A percentile compares a stretch with the other conserved stretches of the same genome.
Evolutionary conservation across 371 early-diverging fungal genomes (phyloP).

Genomic region (Mucor sp.): DNA sequence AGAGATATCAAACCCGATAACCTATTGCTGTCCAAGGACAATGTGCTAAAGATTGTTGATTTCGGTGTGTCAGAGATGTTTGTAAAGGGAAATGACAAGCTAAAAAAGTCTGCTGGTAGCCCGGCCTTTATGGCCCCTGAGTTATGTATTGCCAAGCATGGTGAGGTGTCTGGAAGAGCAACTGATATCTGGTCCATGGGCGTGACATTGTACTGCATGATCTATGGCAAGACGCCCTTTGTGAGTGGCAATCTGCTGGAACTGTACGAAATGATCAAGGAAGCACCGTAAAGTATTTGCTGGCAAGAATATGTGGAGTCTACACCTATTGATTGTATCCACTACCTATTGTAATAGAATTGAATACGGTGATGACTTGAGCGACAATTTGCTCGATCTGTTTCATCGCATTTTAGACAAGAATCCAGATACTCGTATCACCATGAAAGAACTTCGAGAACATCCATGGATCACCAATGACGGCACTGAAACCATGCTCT

Average conservation of each 20-base stretch:
- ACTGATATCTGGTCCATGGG: conserved; percentile 99
- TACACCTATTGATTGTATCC: background rate
- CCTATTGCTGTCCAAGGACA: conserved; percentile 82
- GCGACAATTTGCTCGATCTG: conserved; percentile 59
- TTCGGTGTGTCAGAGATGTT: conserved; percentile 94
- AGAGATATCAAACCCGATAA: conserved; percentile 98
- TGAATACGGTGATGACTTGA: conserved; percentile 1
- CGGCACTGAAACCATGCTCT: conserved; percentile 65
- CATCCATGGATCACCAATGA: conserved; percentile 89
- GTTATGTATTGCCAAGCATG: conserved; percentile 38
- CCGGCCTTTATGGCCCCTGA: conserved; percentile 64
- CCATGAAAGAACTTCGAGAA: conserved; percentile 73
- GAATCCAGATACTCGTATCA: conserved; percentile 78
- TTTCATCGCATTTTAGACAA: conserved; percentile 78
- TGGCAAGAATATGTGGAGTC: background rate
- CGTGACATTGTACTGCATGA: conserved; percentile 92
- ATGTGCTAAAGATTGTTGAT: conserved; percentile 95
- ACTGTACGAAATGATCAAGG: conserved; percentile 74
- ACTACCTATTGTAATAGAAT: conserved; percentile 7
- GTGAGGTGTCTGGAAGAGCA: conserved; percentile 71
- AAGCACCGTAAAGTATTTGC: conserved; percentile 41
- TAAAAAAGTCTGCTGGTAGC: conserved; percentile 80
- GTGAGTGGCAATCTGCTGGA: conserved; percentile 70
- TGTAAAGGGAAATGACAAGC: conserved; percentile 67
- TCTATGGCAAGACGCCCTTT: conserved; percentile 92